Conservation (phyloP, 2,329 filamentous ascomycete species). For the Scytalidium sp. region DNA sequence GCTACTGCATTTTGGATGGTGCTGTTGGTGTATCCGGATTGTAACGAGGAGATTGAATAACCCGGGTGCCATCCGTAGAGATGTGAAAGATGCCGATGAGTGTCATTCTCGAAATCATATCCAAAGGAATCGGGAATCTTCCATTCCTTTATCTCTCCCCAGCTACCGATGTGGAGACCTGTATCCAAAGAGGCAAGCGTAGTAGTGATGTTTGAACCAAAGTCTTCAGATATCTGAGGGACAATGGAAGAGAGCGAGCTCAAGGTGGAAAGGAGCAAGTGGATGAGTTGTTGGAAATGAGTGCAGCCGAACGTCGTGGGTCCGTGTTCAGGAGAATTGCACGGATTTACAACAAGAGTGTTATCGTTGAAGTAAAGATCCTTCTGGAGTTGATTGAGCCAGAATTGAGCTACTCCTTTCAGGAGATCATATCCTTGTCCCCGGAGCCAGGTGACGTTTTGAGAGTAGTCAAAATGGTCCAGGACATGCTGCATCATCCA, state of each 20-base stretch:
- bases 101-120: constrained; percentile 37
- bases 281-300: constrained; percentile 51
- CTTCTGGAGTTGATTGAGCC: constrained; percentile 49
- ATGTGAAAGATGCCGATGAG: constrained; percentile 52
- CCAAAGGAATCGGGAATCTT: constrained; percentile 31
- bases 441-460: constrained; percentile 42
- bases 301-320: constrained; percentile 51
- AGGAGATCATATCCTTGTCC: constrained; percentile 49
- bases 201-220: constrained; percentile 26
- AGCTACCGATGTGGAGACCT: constrained; percentile 43
- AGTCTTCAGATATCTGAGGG: constrained; percentile 24
- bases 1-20: constrained; percentile 42
- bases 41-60: constrained; percentile 42
- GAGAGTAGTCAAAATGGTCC: constrained; percentile 54
- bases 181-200: constrained; percentile 46
- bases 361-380: constrained; percentile 48
- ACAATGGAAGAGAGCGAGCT: constrained; percentile 3
- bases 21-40: constrained; percentile 25
- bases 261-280: constrained; percentile 20
- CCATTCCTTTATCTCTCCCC: constrained; percentile 47
- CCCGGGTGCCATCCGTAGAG: constrained; percentile 56
- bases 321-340: constrained; percentile 56
- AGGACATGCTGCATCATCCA: constrained; percentile 61
- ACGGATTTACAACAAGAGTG: constrained; percentile 53
- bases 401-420: constrained; percentile 52